Percentiles rank a stretch among this genome's conserved stretches.
phyloP scores from a whole-genome alignment of 2,329 filamentous ascomycete species.

The Thelonectria discophora region DNA sequence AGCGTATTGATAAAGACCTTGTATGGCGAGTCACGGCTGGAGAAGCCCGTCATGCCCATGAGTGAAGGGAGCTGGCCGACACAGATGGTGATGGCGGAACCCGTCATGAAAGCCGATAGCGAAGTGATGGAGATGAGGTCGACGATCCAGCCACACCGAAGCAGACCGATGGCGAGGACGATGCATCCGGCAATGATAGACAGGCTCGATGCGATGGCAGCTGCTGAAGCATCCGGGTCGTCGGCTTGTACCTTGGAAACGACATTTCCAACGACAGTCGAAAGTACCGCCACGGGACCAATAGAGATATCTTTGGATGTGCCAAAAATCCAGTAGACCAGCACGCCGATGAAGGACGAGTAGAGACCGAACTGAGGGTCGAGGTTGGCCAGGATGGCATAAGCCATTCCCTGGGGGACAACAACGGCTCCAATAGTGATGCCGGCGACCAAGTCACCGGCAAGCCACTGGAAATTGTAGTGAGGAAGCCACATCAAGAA shows the following conservation, averaged over 20 bases:
- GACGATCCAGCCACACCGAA: conserved; percentile 87
- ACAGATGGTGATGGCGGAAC: conserved; percentile 88
- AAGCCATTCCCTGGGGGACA: conserved; percentile 97
- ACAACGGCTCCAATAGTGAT: conserved; percentile 71
- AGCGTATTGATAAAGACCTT: conserved; percentile 83
- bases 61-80: conserved; percentile 83
- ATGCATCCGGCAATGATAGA: conserved; percentile 81
- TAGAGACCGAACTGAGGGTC: conserved; percentile 80
- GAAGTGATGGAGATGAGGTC: conserved; percentile 91
- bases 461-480: conserved; percentile 90
- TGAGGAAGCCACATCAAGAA: conserved; percentile 87
- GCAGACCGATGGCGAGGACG: conserved; percentile 79
- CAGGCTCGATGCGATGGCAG: conserved; percentile 80
- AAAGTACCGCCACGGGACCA: conserved; percentile 95
- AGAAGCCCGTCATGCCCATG: conserved; percentile 80
- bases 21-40: conserved; percentile 82
- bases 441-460: conserved; percentile 87
- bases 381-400: conserved; percentile 85
- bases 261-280: conserved; percentile 86
- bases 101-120: conserved; percentile 96
- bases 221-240: conserved; percentile 65
- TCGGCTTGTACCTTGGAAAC: conserved; percentile 69
- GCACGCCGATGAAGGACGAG: conserved; percentile 93
- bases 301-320: conserved; percentile 99
- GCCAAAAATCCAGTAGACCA: conserved; percentile 97